Conservation (phyloP, 257 asterid genomes). For the Gentiana macrophylla region DNA sequence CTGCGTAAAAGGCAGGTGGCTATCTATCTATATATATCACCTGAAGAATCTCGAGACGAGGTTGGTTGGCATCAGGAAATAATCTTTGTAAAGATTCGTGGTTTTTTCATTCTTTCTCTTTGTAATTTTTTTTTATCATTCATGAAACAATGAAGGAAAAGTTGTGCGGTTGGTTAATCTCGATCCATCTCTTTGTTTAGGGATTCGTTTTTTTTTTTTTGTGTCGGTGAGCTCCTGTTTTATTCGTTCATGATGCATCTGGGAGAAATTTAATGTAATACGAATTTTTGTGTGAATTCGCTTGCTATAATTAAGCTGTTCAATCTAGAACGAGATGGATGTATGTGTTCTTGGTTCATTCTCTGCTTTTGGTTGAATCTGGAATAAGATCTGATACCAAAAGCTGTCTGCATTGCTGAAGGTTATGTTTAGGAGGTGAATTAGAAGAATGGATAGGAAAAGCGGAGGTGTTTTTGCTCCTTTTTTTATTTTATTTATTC, state of each 20-base stretch:
- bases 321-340: too few relatives aligned
- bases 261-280: background rate
- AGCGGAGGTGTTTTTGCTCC: background rate
- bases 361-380: conserved; percentile 1
- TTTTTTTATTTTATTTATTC: background rate
- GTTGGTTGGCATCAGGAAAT: conserved; percentile 8
- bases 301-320: too few relatives aligned
- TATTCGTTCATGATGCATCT: background rate
- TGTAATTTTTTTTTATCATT: background rate
- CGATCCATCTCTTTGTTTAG: conserved; percentile 25
- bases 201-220: conserved; percentile 10
- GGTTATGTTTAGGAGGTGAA: background rate
- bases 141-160: background rate
- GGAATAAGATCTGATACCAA: conserved; percentile 25
- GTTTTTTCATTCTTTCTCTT: background rate
- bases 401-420: conserved; percentile 20
- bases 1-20: background rate
- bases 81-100: background rate
- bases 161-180: conserved; percentile 2
- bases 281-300: background rate
- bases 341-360: background rate
- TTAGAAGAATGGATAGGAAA: background rate
- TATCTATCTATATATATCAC: background rate
- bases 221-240: background rate
- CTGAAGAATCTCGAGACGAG: conserved; percentile 7